phyloP scores from a whole-genome alignment of 306 rosid genomes.

The Quercus alba region DNA sequence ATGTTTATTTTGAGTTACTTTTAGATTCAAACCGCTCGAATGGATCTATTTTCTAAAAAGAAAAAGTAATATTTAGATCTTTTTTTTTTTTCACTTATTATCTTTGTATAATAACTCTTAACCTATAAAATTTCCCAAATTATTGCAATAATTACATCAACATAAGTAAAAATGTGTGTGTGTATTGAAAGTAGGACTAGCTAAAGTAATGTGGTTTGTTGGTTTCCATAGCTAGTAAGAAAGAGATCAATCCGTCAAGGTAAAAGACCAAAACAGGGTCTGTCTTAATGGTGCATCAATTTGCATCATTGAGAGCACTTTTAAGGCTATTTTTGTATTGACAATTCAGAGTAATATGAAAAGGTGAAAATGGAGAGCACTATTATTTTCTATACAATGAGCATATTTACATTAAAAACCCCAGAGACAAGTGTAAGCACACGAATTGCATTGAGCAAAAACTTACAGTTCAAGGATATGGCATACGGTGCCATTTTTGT shows the following conservation, averaged over 20 bases:
- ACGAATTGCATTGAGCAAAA: not conserved
- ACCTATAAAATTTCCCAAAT: not conserved
- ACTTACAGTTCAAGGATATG: slow-evolving; percentile 57
- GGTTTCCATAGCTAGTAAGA: not conserved
- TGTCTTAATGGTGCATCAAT: not conserved
- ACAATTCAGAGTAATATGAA: not conserved
- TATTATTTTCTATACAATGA: not conserved
- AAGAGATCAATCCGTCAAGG: not conserved
- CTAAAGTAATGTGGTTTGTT: not conserved
- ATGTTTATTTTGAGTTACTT: too few relatives aligned
- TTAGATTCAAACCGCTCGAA: too few relatives aligned
- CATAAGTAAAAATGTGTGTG: not conserved
- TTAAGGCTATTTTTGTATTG: not conserved
- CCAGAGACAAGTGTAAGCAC: not conserved
- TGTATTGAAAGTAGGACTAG: not conserved
- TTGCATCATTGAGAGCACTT: not conserved
- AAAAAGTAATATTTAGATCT: too few relatives aligned
- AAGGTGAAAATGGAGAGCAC: not conserved
- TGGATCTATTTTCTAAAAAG: too few relatives aligned
- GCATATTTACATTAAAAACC: not conserved
- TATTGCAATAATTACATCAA: not conserved
- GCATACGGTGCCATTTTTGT: slow-evolving; percentile 37
- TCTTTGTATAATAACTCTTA: not conserved
- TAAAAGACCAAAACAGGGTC: not conserved
- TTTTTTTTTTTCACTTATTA: not conserved